A percentile compares a stretch with the other conserved stretches of the same genome.
phyloP scores from a whole-genome alignment of 805 yeast genomes.

The Candida wancherniae region DNA sequence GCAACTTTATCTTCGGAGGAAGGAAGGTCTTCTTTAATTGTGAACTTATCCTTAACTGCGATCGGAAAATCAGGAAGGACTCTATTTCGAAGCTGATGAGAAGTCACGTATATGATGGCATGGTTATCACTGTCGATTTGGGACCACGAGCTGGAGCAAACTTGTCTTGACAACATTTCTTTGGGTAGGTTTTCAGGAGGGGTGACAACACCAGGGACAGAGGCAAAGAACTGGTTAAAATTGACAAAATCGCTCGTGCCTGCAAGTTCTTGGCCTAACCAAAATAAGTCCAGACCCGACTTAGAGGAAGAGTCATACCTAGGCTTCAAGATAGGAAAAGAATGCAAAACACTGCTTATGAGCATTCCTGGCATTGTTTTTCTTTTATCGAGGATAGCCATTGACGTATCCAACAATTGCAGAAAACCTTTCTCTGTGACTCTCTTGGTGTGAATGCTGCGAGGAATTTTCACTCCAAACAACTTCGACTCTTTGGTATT shows the following conservation, averaged over 20 bases:
- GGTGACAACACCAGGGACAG: constrained; percentile 28
- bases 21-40: constrained; percentile 1
- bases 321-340: constrained; percentile 18
- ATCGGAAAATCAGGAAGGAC: constrained; percentile 14
- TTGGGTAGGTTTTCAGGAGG: constrained; percentile 22
- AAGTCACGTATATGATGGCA: constrained; percentile 26
- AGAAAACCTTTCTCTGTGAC: constrained; percentile 21
- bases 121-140: constrained; percentile 25
- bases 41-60: constrained; percentile 16
- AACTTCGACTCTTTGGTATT: constrained; percentile 14
- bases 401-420: constrained; percentile 23
- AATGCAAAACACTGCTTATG: constrained; percentile 22
- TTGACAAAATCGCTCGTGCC: constrained; percentile 19
- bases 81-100: constrained; percentile 34
- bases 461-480: constrained; percentile 15
- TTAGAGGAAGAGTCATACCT: constrained; percentile 15
- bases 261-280: constrained; percentile 33
- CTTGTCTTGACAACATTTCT: constrained; percentile 22
- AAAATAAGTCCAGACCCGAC: constrained; percentile 22
- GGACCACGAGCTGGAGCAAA: constrained; percentile 37
- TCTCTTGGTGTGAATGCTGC: constrained; percentile 8
- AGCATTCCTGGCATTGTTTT: constrained; percentile 26
- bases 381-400: constrained; percentile 26
- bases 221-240: constrained; percentile 25
- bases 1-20: too few species aligned